These are phyloP conservation scores for Echria macrotheca DNA, from an alignment of 495 filamentous ascomycete genomes.

Conservation along the genomic window DNA sequence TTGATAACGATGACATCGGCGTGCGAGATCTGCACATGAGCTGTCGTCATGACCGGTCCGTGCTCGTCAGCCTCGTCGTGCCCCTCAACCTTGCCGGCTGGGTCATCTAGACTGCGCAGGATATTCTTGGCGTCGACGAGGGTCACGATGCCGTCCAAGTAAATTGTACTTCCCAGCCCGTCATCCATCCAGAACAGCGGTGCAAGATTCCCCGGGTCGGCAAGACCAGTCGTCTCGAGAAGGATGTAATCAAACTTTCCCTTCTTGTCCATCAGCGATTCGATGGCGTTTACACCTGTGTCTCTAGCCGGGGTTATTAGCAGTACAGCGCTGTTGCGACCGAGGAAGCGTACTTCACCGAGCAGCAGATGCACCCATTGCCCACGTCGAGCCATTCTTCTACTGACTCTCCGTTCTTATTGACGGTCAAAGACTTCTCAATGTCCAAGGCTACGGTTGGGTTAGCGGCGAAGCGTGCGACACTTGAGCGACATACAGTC, in stretches of 20 bases:
- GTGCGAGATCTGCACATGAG: constrained; percentile 93
- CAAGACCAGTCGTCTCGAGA: constrained; percentile 91
- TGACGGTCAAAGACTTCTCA: constrained; percentile 87
- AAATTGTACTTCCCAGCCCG: constrained; percentile 87
- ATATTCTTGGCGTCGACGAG: constrained; percentile 95
- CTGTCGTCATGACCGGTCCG: constrained; percentile 73
- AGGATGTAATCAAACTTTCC: constrained; percentile 97
- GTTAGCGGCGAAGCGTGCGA: constrained; percentile 19
- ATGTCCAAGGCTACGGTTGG: constrained; percentile 69
- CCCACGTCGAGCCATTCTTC: constrained; percentile 94
- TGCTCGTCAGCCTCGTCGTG: constrained; percentile 37
- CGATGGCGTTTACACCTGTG: constrained; percentile 85
- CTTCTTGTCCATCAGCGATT: constrained; percentile 90
- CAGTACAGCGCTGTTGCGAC: neutral
- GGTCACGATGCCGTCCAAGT: constrained; percentile 90
- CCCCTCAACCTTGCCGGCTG: constrained; percentile 53
- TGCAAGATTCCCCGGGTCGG: constrained; percentile 92
- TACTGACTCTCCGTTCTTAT: constrained; percentile 75
- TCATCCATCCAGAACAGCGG: constrained; percentile 98
- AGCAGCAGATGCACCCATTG: constrained; percentile 98
- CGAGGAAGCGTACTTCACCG: constrained; percentile 75
- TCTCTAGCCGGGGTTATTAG: constrained; percentile 49
- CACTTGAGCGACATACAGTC: constrained; percentile 59
- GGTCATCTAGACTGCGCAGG: constrained; percentile 70
- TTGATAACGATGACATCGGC: constrained; percentile 96